Percentiles rank a stretch among this genome's conserved stretches.
These are phyloP conservation scores for apple (Malus domestica) DNA, from an alignment of 306 rosid species.

Conservation along the genomic window DNA sequence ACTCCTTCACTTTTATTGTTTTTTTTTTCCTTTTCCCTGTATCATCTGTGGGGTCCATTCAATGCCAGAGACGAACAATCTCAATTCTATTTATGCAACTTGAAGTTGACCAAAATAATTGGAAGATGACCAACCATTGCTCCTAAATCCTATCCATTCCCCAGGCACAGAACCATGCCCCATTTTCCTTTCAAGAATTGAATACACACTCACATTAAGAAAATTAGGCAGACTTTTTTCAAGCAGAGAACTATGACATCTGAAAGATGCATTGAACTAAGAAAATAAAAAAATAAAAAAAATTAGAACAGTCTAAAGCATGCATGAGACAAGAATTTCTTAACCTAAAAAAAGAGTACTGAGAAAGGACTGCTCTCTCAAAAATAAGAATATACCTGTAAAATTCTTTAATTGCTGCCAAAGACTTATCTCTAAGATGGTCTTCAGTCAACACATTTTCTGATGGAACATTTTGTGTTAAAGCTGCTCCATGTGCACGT, in stretches of 20 bases:
- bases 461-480: constrained; percentile 33
- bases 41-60: neutral
- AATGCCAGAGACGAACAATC: neutral
- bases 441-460: constrained; percentile 50
- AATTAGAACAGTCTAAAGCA: neutral
- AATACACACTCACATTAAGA: neutral
- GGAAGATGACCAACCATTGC: neutral
- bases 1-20: neutral
- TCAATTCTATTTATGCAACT: neutral
- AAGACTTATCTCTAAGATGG: constrained; percentile 43
- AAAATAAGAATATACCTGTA: constrained; percentile 51
- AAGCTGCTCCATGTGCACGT: constrained; percentile 34
- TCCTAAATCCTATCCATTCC: neutral
- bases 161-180: neutral
- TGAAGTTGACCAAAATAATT: neutral
- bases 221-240: neutral
- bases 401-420: constrained; percentile 77
- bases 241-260: neutral
- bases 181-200: neutral
- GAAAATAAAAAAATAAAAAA: neutral
- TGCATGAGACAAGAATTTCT: constrained; percentile 1
- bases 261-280: neutral
- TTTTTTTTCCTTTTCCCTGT: neutral
- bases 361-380: neutral
- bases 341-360: neutral